Percentiles rank a stretch among this genome's conserved stretches.
Conservation (phyloP, 768 basidiomycete genomes). For the Auriscalpium microsporum region DNA sequence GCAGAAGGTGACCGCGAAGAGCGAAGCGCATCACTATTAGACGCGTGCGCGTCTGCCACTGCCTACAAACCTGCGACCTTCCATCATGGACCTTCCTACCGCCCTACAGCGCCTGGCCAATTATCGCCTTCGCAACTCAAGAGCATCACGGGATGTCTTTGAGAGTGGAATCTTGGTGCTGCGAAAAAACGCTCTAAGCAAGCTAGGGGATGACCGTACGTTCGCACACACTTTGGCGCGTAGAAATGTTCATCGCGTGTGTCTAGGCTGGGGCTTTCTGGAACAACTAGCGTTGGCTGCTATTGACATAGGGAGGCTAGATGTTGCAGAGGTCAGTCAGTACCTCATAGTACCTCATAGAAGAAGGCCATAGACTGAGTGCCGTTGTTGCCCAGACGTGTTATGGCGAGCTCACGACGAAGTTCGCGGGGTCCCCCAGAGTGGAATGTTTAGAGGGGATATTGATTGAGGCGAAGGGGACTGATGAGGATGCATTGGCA, state of each 20-base stretch:
- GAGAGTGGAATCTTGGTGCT: conserved; percentile 25
- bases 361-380: background rate
- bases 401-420: conserved; percentile 47
- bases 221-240: conserved; percentile 5
- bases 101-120: conserved; percentile 28
- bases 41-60: background rate
- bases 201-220: conserved; percentile 26
- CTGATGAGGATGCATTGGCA: conserved; percentile 45
- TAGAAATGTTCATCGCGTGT: background rate
- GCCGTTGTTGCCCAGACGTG: conserved; percentile 38
- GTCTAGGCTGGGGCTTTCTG: conserved; percentile 65
- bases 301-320: conserved; percentile 62
- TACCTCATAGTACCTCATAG: background rate
- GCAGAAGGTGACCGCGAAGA: background rate
- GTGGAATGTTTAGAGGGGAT: conserved; percentile 74
- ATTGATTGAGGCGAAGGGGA: conserved; percentile 61
- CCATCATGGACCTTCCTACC: conserved; percentile 23
- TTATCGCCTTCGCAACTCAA: conserved; percentile 23
- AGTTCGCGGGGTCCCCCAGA: conserved; percentile 75
- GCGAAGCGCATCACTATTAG: background rate
- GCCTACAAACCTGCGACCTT: background rate
- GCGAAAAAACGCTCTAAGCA: conserved; percentile 19
- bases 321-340: conserved; percentile 64
- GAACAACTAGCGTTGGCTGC: conserved; percentile 78
- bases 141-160: conserved; percentile 28